Base-by-base conservation (phyloP, 2,329 filamentous ascomycete species). In the Sarocladium oryzae region DNA sequence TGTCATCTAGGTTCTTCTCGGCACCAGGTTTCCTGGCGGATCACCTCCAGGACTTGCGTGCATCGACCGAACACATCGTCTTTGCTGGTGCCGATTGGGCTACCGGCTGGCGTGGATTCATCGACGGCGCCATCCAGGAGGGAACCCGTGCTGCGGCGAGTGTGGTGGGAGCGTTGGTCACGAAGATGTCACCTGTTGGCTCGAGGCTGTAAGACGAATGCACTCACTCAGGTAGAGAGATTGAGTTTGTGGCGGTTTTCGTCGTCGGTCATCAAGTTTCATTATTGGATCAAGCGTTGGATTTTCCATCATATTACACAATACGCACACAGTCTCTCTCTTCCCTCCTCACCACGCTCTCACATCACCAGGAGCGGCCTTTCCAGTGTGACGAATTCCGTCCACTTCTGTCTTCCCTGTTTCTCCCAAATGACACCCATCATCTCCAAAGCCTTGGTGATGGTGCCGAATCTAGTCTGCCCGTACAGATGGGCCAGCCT, bases 81-180 rank as follows among this genome's bases (percentile, higher is more conserved):
- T 77, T 77, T 62, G 72, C 72, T 0, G 72, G 66, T 50, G 70
- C 72, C 0, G 74, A 77, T 43, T 76, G 73, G 73, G 73, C 72
- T 2, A 55, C 71, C 7, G 73, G 72, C 0, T 76, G 74, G 74
- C 62, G 74, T 1, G 70, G 72, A 20, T 76, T 76, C 35, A 74
- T 76, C 11, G 74, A 77, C 54, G 74, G 73, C 1, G 74, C 73
- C 0, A 75, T 76, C 37, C 70, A 75, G 49, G 70, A 73, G 30
- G 73, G 73, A 33, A 48, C 0, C 67, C 69, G 63, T 4, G 43
- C 43, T 33, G 43, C 43, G 20, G 43, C 43, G 7, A 13, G 3
- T 20, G 24, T 48, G 37, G 68, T 63, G 10, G 68, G 66, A 2
- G 50, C 46, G 49, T 45, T 18, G 56, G 56, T 4, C 53, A 54